Conservation (phyloP, 495 filamentous ascomycete species). For the Barbatosphaeria neglecta region DNA sequence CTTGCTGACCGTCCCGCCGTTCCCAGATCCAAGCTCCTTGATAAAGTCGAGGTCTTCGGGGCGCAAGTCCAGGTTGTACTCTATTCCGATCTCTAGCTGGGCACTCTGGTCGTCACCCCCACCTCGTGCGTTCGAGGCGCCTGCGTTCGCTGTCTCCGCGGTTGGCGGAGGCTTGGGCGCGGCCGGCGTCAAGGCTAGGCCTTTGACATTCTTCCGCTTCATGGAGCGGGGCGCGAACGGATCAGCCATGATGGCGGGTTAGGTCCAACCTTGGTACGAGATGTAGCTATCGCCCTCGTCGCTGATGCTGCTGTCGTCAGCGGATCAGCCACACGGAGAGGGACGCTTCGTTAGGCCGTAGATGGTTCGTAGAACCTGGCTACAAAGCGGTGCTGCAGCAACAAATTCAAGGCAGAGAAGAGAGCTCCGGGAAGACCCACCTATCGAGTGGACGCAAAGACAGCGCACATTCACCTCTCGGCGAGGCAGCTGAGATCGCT, state of each 20-base stretch:
- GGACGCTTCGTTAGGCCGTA: no score
- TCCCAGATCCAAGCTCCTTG: constrained; percentile 90
- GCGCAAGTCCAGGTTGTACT: constrained; percentile 85
- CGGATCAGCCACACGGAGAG: no score
- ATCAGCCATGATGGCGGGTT: constrained; percentile 58
- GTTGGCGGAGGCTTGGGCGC: constrained; percentile 39
- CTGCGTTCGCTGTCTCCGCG: constrained; percentile 30
- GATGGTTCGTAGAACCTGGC: no score
- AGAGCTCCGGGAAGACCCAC: no score
- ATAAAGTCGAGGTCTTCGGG: constrained; percentile 86
- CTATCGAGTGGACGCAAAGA: no score
- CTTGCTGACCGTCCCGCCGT: constrained; percentile 96
- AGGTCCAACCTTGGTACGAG: no score
- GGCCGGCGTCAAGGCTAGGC: constrained; percentile 68
- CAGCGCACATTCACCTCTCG: no score
- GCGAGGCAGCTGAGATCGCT: no score
- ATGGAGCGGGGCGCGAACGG: constrained; percentile 78
- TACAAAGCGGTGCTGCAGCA: no score
- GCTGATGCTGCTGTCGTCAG: no score
- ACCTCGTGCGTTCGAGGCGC: constrained; percentile 46
- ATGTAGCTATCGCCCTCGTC: no score
- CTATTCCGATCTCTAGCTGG: constrained; percentile 88
- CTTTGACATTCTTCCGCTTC: constrained; percentile 97
- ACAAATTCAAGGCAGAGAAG: no score
- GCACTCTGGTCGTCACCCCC: constrained; percentile 51